A percentile compares a stretch with the other conserved stretches of the same genome.
These are phyloP conservation scores for Chalciporus sphaerocephalus DNA, from an alignment of 768 basidiomycete genomes.

Conservation along the genomic window DNA sequence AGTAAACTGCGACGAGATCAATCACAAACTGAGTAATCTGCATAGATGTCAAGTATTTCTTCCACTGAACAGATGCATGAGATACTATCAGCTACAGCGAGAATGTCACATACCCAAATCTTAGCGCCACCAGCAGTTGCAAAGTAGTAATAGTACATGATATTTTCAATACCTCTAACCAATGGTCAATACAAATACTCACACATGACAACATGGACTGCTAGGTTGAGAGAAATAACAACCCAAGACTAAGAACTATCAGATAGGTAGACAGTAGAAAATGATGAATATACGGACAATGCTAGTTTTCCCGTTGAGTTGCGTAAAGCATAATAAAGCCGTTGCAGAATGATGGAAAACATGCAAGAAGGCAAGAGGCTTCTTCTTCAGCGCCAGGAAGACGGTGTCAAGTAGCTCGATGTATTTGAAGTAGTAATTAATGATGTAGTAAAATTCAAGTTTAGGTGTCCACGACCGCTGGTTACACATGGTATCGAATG, in stretches of 20 bases:
- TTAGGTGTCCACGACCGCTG: conserved; percentile 77
- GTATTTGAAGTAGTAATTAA: conserved; percentile 99
- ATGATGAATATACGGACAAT: conserved; percentile 54
- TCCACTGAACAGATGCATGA: conserved; percentile 63
- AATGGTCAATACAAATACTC: conserved; percentile 30
- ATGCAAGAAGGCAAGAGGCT: conserved; percentile 94
- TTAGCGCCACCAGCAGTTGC: conserved; percentile 94
- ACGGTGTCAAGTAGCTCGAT: conserved; percentile 94
- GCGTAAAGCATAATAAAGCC: conserved; percentile 88
- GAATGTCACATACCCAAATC: conserved; percentile 72
- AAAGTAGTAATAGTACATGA: conserved; percentile 95
- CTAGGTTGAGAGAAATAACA: conserved; percentile 84
- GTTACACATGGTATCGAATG: conserved; percentile 76
- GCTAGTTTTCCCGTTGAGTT: conserved; percentile 91
- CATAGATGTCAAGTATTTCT: conserved; percentile 94
- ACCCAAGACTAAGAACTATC: conserved; percentile 79
- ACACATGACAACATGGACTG: conserved; percentile 98
- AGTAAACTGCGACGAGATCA: conserved; percentile 88
- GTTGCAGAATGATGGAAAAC: conserved; percentile 99
- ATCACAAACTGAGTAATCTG: conserved; percentile 96
- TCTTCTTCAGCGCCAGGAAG: conserved; percentile 97
- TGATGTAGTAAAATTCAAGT: conserved; percentile 95
- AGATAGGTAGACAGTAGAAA: background rate
- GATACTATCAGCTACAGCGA: background rate
- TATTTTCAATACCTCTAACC: background rate